Conservation (phyloP, 208 protist genomes). For the Phytomonas francai region DNA sequence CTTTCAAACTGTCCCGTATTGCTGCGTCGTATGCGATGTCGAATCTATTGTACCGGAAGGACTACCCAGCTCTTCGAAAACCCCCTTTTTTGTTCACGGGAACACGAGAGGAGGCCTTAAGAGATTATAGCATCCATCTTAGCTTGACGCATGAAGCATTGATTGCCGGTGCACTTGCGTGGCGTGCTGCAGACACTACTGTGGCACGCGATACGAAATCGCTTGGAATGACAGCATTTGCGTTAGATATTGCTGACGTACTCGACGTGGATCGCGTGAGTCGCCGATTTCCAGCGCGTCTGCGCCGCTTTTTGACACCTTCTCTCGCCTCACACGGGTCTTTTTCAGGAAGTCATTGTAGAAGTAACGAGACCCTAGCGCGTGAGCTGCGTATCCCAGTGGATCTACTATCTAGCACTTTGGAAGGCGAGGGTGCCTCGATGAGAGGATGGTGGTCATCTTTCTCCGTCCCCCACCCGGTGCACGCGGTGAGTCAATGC, state of each 20-base stretch:
- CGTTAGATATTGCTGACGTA: conserved; percentile 41
- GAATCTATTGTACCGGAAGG: not conserved
- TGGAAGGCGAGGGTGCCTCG: no score
- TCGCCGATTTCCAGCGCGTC: conserved; percentile 17
- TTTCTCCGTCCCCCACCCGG: no score
- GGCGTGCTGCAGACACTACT: conserved; percentile 7
- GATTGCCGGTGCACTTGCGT: conserved; percentile 35
- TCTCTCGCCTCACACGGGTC: no score
- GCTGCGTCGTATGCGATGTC: conserved; percentile 41
- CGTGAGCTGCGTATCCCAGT: no score
- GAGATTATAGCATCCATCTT: conserved; percentile 21
- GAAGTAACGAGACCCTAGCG: no score
- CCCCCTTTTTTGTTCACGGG: conserved; percentile 22
- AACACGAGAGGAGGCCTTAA: conserved; percentile 14
- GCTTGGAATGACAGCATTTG: not conserved
- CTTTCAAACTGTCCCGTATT: conserved; percentile 51
- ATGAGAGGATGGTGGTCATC: no score
- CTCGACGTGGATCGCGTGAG: conserved; percentile 22
- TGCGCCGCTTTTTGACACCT: no score
- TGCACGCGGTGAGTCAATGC: conserved; percentile 1
- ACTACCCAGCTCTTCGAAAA: no score
- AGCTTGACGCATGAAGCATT: conserved; percentile 48
- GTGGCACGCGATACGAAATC: no score
- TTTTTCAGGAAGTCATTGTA: no score
- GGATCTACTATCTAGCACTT: no score